Evolutionary conservation across 2,329 filamentous ascomycete genomes (phyloP).

Genomic region (Trichoderma brevicompactum): DNA sequence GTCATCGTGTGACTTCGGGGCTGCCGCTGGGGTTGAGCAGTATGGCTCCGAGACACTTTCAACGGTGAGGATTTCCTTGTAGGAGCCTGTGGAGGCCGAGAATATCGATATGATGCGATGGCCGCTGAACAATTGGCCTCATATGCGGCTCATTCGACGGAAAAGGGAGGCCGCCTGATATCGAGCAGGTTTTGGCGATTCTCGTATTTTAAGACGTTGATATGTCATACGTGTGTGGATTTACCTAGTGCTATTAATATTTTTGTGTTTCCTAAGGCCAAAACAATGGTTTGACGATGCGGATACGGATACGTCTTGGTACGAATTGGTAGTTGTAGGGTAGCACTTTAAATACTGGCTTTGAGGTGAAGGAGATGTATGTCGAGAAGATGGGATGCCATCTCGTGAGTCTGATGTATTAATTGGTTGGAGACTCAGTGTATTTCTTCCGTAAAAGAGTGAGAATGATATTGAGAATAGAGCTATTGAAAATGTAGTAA

Average conservation of each 20-base stretch:
- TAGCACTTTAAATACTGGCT: no score
- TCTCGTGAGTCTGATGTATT: no score
- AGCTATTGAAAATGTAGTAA: no score
- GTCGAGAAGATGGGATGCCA: no score
- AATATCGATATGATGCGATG: background rate
- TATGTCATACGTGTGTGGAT: background rate
- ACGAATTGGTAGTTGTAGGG: background rate
- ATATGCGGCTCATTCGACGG: background rate
- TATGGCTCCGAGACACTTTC: background rate
- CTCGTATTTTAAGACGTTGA: background rate
- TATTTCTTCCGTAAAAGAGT: no score
- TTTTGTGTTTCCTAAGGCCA: background rate
- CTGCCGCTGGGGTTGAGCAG: background rate
- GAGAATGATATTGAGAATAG: no score
- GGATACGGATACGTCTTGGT: conserved; percentile 17
- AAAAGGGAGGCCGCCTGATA: background rate
- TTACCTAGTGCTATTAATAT: background rate
- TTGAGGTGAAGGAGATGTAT: no score
- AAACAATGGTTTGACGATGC: background rate
- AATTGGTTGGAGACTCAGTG: no score
- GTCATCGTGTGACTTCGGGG: conserved; percentile 22
- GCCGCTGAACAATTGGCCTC: background rate
- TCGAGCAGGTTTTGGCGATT: conserved; percentile 5
- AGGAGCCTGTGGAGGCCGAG: background rate
- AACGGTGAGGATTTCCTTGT: background rate